Conservation (phyloP, 805 yeast genomes). For the Suhomyces prunicola region DNA sequence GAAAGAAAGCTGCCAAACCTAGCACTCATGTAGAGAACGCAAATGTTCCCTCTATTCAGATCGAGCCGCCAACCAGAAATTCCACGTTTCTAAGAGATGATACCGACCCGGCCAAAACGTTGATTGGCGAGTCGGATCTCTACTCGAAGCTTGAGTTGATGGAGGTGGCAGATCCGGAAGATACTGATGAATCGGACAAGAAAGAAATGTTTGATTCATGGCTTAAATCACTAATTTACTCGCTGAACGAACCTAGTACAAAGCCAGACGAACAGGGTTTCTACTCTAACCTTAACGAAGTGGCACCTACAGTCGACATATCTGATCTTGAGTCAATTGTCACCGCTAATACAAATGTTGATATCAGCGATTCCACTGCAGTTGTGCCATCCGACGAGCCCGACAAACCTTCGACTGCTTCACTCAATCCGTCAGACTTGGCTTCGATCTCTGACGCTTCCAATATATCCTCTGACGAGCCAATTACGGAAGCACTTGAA, state of each 20-base stretch:
- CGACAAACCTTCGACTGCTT: neutral
- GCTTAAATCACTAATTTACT: slow-evolving; percentile 26
- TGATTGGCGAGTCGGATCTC: neutral
- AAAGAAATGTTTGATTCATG: slow-evolving; percentile 20
- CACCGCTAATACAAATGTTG: neutral
- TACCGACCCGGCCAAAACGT: neutral
- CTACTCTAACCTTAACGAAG: slow-evolving; percentile 24
- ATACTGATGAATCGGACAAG: slow-evolving; percentile 4
- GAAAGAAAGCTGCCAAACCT: slow-evolving; percentile 1
- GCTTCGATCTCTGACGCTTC: slow-evolving; percentile 22
- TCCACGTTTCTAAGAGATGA: neutral
- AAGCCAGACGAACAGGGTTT: slow-evolving; percentile 40
- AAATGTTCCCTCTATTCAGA: neutral
- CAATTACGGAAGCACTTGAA: neutral
- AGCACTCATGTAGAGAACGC: neutral
- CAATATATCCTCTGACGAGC: slow-evolving; percentile 9
- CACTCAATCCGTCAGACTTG: slow-evolving; percentile 8
- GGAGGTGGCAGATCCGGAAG: slow-evolving; percentile 1
- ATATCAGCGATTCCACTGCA: neutral
- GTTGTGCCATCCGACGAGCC: neutral
- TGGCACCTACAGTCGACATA: slow-evolving; percentile 17
- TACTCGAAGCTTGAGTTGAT: neutral
- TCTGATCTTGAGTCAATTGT: slow-evolving; percentile 32
- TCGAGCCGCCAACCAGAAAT: slow-evolving; percentile 1
- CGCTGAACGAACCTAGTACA: slow-evolving; percentile 15